phyloP scores from a whole-genome alignment of 1,284 basidiomycete genomes.

The Lignosus rhinocerotis region DNA sequence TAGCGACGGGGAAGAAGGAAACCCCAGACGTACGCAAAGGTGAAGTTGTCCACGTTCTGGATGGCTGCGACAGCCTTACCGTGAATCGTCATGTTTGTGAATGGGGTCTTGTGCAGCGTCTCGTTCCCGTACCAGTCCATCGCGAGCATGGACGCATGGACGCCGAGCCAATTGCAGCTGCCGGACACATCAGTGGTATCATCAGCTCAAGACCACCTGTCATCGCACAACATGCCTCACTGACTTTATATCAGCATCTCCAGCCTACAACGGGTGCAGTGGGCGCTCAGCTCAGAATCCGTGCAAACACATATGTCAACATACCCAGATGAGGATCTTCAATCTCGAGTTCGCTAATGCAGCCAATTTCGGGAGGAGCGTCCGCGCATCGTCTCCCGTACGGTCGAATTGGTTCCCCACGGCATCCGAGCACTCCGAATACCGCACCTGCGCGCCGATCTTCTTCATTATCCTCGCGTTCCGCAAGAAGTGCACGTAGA shows the following conservation, averaged over 20 bases:
- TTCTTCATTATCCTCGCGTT: slow-evolving; percentile 35
- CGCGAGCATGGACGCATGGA: slow-evolving; percentile 51
- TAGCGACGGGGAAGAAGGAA: background rate
- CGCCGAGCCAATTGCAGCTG: slow-evolving; percentile 68
- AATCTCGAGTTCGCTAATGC: slow-evolving; percentile 52
- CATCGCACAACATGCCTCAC: background rate
- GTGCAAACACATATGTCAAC: slow-evolving; percentile 12
- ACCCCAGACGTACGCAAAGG: slow-evolving; percentile 33
- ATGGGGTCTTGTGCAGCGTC: slow-evolving; percentile 46
- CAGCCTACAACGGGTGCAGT: slow-evolving; percentile 42
- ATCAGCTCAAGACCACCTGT: background rate
- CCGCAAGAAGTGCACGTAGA: slow-evolving; percentile 49
- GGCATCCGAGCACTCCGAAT: slow-evolving; percentile 30
- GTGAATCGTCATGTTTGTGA: slow-evolving; percentile 59
- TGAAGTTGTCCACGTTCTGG: slow-evolving; percentile 64
- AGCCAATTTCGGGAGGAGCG: slow-evolving; percentile 52
- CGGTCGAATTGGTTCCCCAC: slow-evolving; percentile 38
- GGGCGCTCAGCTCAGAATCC: background rate
- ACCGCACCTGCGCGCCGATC: slow-evolving; percentile 53
- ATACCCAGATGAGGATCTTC: slow-evolving; percentile 62
- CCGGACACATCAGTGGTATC: background rate
- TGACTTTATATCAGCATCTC: slow-evolving; percentile 50
- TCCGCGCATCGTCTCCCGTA: slow-evolving; percentile 56
- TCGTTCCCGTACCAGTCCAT: slow-evolving; percentile 66
- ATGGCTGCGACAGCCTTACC: slow-evolving; percentile 54